Conservation (phyloP, 352 stramenopile species). For the Pseudoperonospora humuli region DNA sequence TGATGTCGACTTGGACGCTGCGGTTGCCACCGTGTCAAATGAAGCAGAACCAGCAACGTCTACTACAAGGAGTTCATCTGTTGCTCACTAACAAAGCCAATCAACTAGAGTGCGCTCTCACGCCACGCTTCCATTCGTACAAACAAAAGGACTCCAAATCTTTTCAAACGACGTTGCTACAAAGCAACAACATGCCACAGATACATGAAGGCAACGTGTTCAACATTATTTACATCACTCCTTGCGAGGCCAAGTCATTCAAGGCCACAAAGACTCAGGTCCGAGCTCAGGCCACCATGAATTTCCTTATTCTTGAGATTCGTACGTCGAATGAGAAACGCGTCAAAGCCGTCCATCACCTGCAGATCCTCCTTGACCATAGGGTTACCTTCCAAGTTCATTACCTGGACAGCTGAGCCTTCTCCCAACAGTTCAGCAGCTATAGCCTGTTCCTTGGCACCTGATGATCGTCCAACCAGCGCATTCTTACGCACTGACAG, state of each 20-base stretch:
- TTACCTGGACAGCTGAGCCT: conserved; percentile 57
- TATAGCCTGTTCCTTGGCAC: conserved; percentile 33
- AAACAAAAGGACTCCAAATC: conserved; percentile 7
- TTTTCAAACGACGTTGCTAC: neutral
- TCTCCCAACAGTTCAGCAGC: conserved; percentile 42
- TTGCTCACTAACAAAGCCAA: neutral
- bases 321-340: conserved; percentile 67
- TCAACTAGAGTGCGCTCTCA: conserved; percentile 1
- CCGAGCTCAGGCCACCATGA: conserved; percentile 62
- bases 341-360: conserved; percentile 66
- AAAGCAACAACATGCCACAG: conserved; percentile 3
- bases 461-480: conserved; percentile 21
- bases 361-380: conserved; percentile 76
- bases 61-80: neutral
- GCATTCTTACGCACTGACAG: conserved; percentile 55
- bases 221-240: conserved; percentile 6
- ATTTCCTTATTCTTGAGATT: conserved; percentile 85
- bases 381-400: conserved; percentile 77
- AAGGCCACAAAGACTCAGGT: conserved; percentile 76
- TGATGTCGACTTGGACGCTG: conserved; percentile 18
- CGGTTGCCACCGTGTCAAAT: conserved; percentile 4
- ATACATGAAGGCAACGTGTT: conserved; percentile 6
- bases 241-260: conserved; percentile 29
- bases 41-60: neutral
- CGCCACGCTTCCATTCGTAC: conserved; percentile 18